Conservation (phyloP, 2,329 filamentous ascomycete genomes). For the Lasiodiplodia gonubiensis region DNA sequence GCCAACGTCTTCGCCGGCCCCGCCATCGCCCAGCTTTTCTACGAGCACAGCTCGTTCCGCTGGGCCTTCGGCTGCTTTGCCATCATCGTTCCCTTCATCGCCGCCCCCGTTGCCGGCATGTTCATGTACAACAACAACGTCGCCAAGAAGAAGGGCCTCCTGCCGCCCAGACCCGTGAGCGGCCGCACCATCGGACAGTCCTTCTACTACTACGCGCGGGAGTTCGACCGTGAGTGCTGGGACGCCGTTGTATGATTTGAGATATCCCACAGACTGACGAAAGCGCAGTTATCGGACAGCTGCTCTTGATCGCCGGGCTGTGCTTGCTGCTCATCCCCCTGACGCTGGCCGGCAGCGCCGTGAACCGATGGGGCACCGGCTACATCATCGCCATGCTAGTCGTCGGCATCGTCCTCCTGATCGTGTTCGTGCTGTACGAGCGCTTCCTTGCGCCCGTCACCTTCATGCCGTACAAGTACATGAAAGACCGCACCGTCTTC, state of each 20-base stretch:
- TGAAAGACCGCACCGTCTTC: conserved; percentile 57
- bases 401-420: conserved; percentile 42
- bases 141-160: conserved; percentile 59
- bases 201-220: conserved; percentile 58
- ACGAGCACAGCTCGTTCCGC: conserved; percentile 63
- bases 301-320: conserved; percentile 64
- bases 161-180: conserved; percentile 42
- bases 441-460: conserved; percentile 46
- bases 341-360: conserved; percentile 51
- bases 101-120: conserved; percentile 65
- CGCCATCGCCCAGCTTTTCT: conserved; percentile 42
- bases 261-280: conserved; percentile 28
- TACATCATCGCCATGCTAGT: conserved; percentile 49
- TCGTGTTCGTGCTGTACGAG: conserved; percentile 47
- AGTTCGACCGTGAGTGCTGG: conserved; percentile 58
- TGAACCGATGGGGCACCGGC: conserved; percentile 47
- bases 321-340: conserved; percentile 70
- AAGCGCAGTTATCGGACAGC: conserved; percentile 53
- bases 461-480: conserved; percentile 53
- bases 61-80: conserved; percentile 73
- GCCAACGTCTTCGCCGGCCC: conserved; percentile 42
- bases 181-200: conserved; percentile 54
- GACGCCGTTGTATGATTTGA: not conserved
- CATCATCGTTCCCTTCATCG: conserved; percentile 67
- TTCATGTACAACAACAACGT: conserved; percentile 63